Conservation (phyloP, 1,284 basidiomycete species). For the Cryptococcus sp. region DNA sequence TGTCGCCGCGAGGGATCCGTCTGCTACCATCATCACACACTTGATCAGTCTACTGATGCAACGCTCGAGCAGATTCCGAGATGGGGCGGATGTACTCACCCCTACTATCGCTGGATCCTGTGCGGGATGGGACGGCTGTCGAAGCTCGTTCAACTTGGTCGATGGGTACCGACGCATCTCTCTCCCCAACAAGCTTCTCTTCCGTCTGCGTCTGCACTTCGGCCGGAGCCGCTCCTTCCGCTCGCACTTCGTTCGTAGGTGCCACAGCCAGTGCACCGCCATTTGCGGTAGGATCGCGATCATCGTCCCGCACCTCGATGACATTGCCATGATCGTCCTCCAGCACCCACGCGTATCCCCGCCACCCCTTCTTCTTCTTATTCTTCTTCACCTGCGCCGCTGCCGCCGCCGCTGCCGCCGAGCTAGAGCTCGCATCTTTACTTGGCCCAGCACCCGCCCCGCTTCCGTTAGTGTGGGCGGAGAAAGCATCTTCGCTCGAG, state of each 20-base stretch:
- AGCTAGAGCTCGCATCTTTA: background rate
- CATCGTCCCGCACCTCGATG: conserved; percentile 11
- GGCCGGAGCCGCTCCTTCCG: background rate
- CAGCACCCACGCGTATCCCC: conserved; percentile 47
- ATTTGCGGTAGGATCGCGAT: background rate
- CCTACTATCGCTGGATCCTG: too few species aligned
- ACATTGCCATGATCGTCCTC: conserved; percentile 47
- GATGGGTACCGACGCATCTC: too few species aligned
- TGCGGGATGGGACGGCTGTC: too few species aligned
- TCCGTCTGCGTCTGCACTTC: too few species aligned
- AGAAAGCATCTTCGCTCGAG: background rate
- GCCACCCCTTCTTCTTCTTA: conserved; percentile 46
- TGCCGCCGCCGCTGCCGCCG: background rate
- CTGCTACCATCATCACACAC: too few species aligned
- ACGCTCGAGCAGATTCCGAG: too few species aligned
- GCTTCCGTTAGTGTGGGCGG: background rate
- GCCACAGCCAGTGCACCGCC: background rate
- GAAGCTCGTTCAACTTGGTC: too few species aligned
- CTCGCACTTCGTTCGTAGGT: background rate
- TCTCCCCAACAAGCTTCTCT: too few species aligned
- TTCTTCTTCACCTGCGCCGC: conserved; percentile 23
- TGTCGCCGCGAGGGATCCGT: too few species aligned
- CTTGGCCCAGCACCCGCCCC: background rate
- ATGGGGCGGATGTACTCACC: too few species aligned
- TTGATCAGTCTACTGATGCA: too few species aligned